phyloP scores from a whole-genome alignment of 805 yeast species.

The Candida boidinii region DNA sequence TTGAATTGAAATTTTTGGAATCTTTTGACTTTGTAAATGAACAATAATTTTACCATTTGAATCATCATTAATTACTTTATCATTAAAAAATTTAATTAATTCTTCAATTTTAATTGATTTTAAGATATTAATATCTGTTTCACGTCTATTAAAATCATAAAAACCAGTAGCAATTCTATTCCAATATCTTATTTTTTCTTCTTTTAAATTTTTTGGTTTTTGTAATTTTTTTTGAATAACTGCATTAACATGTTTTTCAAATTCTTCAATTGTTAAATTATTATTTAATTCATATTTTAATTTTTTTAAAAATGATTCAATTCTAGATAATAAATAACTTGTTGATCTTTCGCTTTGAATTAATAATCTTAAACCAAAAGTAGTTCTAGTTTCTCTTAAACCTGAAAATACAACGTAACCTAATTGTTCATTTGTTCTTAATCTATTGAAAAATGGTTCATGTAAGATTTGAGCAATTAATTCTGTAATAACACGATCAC shows the following conservation, averaged over 20 bases:
- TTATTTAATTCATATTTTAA: constrained; percentile 33
- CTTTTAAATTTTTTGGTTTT: constrained; percentile 67
- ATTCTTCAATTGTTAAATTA: constrained; percentile 54
- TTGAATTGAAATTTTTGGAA: constrained; percentile 13
- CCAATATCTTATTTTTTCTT: constrained; percentile 65
- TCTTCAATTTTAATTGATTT: constrained; percentile 47
- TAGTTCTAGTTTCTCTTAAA: constrained; percentile 56
- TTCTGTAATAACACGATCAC: constrained; percentile 43
- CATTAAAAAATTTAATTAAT: constrained; percentile 44
- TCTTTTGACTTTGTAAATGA: constrained; percentile 51
- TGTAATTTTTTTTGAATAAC: constrained; percentile 57
- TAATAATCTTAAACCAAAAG: constrained; percentile 63
- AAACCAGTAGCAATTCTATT: constrained; percentile 63
- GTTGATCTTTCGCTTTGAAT: constrained; percentile 80
- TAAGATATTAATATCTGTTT: constrained; percentile 48
- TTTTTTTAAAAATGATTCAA: constrained; percentile 51
- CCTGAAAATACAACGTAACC: constrained; percentile 93
- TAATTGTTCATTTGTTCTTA: constrained; percentile 89
- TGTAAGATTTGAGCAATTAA: constrained; percentile 63
- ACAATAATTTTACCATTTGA: constrained; percentile 39
- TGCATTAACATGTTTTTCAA: constrained; percentile 60
- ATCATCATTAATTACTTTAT: constrained; percentile 24
- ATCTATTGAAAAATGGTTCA: constrained; percentile 84
- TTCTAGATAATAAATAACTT: constrained; percentile 66
- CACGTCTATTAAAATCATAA: constrained; percentile 62